Base-by-base conservation (phyloP, 2,329 filamentous ascomycete genomes). In the Fusarium phyllophilum region DNA sequence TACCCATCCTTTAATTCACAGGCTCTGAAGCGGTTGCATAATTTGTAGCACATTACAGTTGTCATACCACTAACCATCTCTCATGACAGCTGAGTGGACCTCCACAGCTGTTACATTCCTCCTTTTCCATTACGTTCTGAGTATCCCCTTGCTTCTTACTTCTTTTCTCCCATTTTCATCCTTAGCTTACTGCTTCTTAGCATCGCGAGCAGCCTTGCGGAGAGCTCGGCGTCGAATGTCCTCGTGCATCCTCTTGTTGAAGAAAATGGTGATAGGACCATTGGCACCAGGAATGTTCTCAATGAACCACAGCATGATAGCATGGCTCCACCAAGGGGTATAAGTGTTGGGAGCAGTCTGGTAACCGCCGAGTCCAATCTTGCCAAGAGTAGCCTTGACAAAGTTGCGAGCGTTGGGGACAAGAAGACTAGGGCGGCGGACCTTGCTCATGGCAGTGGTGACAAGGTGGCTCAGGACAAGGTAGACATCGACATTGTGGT, bases 361-460 rank as follows among this genome's bases (percentile, higher is more conserved):
- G 77, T 93, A 94, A 56, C 93, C 91, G 69, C 94, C 93, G 63
- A 89, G 90, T 54, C 96, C 96, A 78, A 99, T 89, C 87, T 96
- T 97, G 73, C 88, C 85, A 66, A 99, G 85, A 0, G 93, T 90
- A 12, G 93, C 86, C 78, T 89, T 90, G 64, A 99, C 96, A 82
- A 98, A 98, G 61, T 88, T 86, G 81, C 92, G 92, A 20, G 96
- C 93, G 67, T 88, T 94, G 15, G 96, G 96, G 51, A 98, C 93
- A 65, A 95, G 85, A 51, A 91, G 83, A 73, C 90, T 96, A 1
- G 94, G 86, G 64, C 92, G 92, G 78, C 94, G 92, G 78, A 99
- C 91, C 88, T 99, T 99, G 84, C 93, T 96, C 96, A 99, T 99
- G 79, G 96, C 94, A 2, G 94, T 96, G 9, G 95, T 97, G 78